Evolutionary conservation across 2,329 filamentous ascomycete species (phyloP), one percentile per base, ranked within the genome.

Genomic region (Myriosclerotinia scirpicola): DNA sequence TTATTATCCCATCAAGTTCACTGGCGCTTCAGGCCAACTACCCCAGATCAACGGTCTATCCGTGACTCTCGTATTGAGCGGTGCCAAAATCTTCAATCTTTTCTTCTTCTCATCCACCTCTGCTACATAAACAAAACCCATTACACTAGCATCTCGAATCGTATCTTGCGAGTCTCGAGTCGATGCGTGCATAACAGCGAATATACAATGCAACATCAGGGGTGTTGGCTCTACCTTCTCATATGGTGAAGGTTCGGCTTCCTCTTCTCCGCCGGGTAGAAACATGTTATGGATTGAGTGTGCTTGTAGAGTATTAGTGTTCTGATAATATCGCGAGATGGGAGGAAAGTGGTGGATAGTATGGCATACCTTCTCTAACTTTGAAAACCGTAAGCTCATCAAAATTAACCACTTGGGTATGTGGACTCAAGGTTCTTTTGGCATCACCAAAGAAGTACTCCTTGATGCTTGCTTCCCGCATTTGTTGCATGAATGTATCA

Each of bases 401-500:
- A 75, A 93, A 95, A 69, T 92, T 89, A 5, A 96, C 86, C 67
- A 90, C 90, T 74, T 96, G 92, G 8, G 92, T 96, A 73, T 93
- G 90, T 0, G 95, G 95, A 55, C 91, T 95, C 2, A 99, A 81
- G 0, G 91, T 90, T 67, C 90, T 85, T 69, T 87, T 88, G 1
- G 84, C 79, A 69, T 91, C 90, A 12, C 95, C 95, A 76, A 97
- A 99, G 80, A 99, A 99, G 78, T 99, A 99, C 73, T 93, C 90
- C 71, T 90, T 90, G 63, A 97, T 93, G 61, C 90, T 85, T 0
- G 90, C 86, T 74, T 96, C 91, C 54, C 90, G 85, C 6, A 86
- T 80, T 20, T 87, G 83, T 73, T 91, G 90, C 82, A 93, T 87
- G 77, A 92, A 96, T 0, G 80, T 76, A 48, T 89, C 85, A 70